Base-by-base conservation (phyloP, 2,329 filamentous ascomycete genomes). In the Periglandula ipomoeae region DNA sequence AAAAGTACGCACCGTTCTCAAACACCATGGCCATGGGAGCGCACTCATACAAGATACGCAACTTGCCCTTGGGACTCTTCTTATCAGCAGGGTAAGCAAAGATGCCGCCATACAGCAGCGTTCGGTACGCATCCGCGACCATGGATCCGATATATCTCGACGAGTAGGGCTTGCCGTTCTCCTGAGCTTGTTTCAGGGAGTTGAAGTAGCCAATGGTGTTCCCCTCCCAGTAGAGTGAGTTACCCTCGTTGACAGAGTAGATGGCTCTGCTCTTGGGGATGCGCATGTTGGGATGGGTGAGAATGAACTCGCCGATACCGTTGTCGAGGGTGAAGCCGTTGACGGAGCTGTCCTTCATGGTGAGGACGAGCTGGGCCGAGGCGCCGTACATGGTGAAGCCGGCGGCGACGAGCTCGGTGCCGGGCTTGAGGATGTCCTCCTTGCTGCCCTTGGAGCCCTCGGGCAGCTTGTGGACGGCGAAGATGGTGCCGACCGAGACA, bases 371-470 rank as follows among this genome's bases (percentile, higher is more conserved):
- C 73, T 97, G 91, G 4, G 93, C 84, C 3, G 90, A 96, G 58
- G 93, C 93, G 63, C 93, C 93, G 71, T 98, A 98, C 93, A 98
- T 98, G 70, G 93, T 98, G 78, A 98, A 98, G n/a, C 93, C 93
- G 20, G 88, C 84, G 32, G 93, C 91, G 19, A 97, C 80, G 56
- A 97, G 81, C 70, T 96, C 90, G 2, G 87, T 91, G 49, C 93
- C 93, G 1, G 93, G 87, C 68, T 83, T 84, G 52, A 97, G 79
- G 52, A 98, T 79, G 66, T 97, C 90, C 62, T 94, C 89, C 59
- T 86, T 84, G 51, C 78, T 84, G 55, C 86, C 87, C 51, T 72
- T 75, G 13, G 85, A 82, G 55, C 78, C 83, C 13, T 94, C 88
- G 51, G 84, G 79, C 20, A 97, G 81, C 74, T 90, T 89, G 78